Evolutionary conservation across 768 basidiomycete species (phyloP).

Genomic region (Pholiota molesta): DNA sequence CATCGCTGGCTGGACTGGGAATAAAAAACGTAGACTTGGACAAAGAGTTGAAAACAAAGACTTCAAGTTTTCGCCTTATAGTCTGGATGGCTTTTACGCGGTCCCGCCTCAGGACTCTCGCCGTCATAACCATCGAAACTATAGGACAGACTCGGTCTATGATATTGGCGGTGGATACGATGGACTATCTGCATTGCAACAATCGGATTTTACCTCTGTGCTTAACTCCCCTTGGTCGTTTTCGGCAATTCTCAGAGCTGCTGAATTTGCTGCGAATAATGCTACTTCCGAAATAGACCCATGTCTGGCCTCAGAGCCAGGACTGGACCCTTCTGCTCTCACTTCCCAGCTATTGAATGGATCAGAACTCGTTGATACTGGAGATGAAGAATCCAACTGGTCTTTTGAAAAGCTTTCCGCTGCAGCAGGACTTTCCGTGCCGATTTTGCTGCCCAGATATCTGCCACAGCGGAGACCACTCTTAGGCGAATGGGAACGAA

Average conservation of each 20-base stretch:
- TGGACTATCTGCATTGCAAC: not conserved
- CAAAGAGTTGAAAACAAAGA: slow-evolving; percentile 14
- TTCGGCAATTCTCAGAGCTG: slow-evolving; percentile 22
- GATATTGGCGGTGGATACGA: not conserved
- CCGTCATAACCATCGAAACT: slow-evolving; percentile 7
- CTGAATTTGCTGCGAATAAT: slow-evolving; percentile 22
- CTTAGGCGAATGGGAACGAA: slow-evolving; percentile 28
- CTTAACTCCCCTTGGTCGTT: slow-evolving; percentile 26
- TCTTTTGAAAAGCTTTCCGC: slow-evolving; percentile 31
- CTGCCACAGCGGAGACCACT: slow-evolving; percentile 36
- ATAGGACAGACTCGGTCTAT: slow-evolving; percentile 15
- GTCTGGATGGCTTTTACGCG: not conserved
- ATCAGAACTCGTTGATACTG: not conserved
- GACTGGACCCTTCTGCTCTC: slow-evolving; percentile 12
- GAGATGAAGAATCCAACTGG: slow-evolving; percentile 12
- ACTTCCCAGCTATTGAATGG: slow-evolving; percentile 2
- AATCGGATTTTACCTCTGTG: not conserved
- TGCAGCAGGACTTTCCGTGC: slow-evolving; percentile 36
- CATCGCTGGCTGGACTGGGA: slow-evolving; percentile 32
- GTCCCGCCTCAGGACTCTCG: slow-evolving; percentile 7
- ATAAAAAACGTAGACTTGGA: slow-evolving; percentile 28
- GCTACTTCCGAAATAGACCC: slow-evolving; percentile 12
- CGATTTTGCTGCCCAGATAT: slow-evolving; percentile 36
- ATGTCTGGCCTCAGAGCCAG: slow-evolving; percentile 15
- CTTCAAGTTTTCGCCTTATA: not conserved